phyloP scores from a whole-genome alignment of 176 grass and related monocot genomes.

The Avena sativa region DNA sequence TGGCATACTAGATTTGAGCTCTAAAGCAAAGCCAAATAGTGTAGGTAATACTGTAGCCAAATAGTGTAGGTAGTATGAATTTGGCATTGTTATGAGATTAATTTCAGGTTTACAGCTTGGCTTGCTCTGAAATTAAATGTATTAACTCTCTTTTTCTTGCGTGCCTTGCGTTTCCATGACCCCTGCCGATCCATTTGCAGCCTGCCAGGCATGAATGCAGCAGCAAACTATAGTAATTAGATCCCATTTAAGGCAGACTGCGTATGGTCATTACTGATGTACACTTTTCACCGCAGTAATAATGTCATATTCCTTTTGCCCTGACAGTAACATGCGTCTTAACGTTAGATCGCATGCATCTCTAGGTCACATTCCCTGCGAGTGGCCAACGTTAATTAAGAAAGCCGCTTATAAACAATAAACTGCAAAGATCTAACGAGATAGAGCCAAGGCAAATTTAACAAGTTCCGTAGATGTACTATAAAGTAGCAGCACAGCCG shows the following conservation, averaged over 20 bases:
- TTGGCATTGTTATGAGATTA: no score
- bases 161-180: constrained; percentile 18
- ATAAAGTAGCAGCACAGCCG: constrained; percentile 30
- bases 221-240: constrained; percentile 38
- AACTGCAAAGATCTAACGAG: constrained; percentile 44
- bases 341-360: constrained; percentile 6
- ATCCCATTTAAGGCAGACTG: constrained; percentile 41
- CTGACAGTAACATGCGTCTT: not conserved
- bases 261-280: not conserved
- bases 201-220: constrained; percentile 3
- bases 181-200: constrained; percentile 28
- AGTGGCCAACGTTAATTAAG: constrained; percentile 29
- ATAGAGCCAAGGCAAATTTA: constrained; percentile 24
- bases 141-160: not conserved
- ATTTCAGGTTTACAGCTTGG: no score
- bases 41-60: no score
- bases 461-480: constrained; percentile 20
- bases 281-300: constrained; percentile 23
- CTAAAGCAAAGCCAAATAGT: no score
- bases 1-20: no score
- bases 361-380: constrained; percentile 36
- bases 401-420: constrained; percentile 40
- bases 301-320: constrained; percentile 31
- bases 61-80: no score
- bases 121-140: no score